A percentile compares a stretch with the other conserved stretches of the same genome.
Conservation (phyloP, 345 rosid species). For the Linum usitatissimum region DNA sequence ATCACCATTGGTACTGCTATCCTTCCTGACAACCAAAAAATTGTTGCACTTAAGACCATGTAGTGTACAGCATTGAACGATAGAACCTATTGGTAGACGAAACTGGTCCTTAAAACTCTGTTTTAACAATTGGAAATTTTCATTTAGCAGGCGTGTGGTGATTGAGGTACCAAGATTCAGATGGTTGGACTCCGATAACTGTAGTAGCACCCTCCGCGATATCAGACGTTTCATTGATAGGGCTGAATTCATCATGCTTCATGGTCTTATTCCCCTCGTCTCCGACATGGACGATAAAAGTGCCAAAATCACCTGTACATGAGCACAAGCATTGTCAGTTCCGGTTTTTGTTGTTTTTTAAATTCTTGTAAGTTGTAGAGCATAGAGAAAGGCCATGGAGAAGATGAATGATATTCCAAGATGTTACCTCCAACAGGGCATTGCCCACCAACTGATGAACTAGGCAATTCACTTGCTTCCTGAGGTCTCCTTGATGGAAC, state of each 20-base stretch:
- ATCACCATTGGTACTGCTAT: slow-evolving; percentile 24
- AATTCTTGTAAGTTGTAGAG: not conserved
- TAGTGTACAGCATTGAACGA: not conserved
- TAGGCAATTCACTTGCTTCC: slow-evolving; percentile 25
- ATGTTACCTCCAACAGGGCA: slow-evolving; percentile 45
- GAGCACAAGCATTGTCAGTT: not conserved
- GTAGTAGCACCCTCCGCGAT: slow-evolving; percentile 29
- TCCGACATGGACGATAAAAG: slow-evolving; percentile 59
- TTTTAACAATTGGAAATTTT: too few relatives aligned
- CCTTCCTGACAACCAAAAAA: slow-evolving; percentile 31
- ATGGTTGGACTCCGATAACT: slow-evolving; percentile 25
- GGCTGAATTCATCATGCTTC: slow-evolving; percentile 21
- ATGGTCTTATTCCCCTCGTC: slow-evolving; percentile 32
- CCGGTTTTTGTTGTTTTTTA: not conserved
- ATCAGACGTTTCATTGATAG: slow-evolving; percentile 27
- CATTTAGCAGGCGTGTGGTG: not conserved
- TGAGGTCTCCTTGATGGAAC: slow-evolving; percentile 55
- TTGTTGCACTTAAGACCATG: not conserved
- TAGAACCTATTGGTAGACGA: too few relatives aligned
- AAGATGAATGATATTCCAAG: not conserved
- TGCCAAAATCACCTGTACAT: slow-evolving; percentile 67
- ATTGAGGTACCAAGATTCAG: slow-evolving; percentile 31
- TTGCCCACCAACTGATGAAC: slow-evolving; percentile 28
- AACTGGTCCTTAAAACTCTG: not conserved
- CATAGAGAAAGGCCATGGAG: not conserved